Conservation (phyloP, 768 basidiomycete genomes). For the Suillus bovinus region DNA sequence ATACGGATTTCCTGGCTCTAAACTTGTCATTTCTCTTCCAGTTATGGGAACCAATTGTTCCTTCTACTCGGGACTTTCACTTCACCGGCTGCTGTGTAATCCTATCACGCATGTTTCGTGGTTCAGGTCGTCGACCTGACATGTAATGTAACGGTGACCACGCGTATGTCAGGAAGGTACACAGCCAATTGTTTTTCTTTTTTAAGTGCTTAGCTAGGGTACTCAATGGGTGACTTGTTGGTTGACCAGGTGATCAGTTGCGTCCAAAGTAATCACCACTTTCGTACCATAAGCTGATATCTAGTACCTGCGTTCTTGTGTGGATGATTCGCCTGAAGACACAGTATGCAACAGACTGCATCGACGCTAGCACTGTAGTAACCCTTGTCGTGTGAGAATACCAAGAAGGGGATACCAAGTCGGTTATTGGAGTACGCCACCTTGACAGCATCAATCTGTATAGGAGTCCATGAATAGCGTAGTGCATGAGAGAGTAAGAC, state of each 20-base stretch:
- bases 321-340: slow-evolving; percentile 42
- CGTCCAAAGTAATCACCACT: background rate
- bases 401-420: slow-evolving; percentile 30
- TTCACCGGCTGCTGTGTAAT: background rate
- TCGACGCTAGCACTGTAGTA: slow-evolving; percentile 12
- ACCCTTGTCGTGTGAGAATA: slow-evolving; percentile 46
- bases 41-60: too few relatives aligned
- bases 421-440: slow-evolving; percentile 48
- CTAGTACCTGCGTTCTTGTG: slow-evolving; percentile 58
- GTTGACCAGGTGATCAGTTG: background rate
- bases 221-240: background rate
- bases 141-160: background rate
- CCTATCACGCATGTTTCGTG: background rate
- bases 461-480: slow-evolving; percentile 79
- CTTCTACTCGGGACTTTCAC: too few relatives aligned
- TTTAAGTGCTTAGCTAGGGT: background rate
- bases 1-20: too few relatives aligned
- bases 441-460: slow-evolving; percentile 55
- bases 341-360: slow-evolving; percentile 27
- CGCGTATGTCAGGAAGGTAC: background rate
- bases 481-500: slow-evolving; percentile 42
- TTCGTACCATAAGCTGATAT: background rate
- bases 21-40: too few relatives aligned
- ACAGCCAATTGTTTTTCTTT: background rate
- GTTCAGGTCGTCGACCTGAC: slow-evolving; percentile 1